Base-by-base conservation (phyloP, 2,329 filamentous ascomycete species). In the Colletotrichum camelliae region DNA sequence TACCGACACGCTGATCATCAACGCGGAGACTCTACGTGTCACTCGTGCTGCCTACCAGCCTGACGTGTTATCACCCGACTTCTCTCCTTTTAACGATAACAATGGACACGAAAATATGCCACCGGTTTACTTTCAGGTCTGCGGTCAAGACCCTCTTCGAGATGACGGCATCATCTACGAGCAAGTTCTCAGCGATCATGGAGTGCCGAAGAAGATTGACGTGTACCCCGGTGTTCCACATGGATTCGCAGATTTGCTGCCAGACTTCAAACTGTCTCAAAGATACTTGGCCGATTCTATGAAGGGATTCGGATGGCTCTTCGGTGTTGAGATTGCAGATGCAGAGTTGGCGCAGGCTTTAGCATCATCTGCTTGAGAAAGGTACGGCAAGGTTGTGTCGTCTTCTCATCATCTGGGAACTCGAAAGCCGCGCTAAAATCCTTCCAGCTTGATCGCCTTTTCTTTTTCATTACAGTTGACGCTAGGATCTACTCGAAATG, bases 151-250 rank as follows among this genome's bases (percentile, higher is more conserved):
- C 80, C 87, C 88, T 1, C 77, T 88, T 65, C 81, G 88, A 21
- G 88, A 90, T 61, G 88, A 90, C 77, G 87, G 84, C 3, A 81
- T 89, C 39, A 78, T 90, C 7, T 86, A 88, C 58, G 87, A 88
- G 76, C 78, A 85, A 55, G 29, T 71, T 2, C 66, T 77, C 9
- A n/a, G 12, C 18, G 71, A 71, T 12, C n/a, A 69, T 6, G 67
- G 62, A 5, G 67, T 69, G 10, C 37, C 62, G 12, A 77, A 67
- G 7, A 74, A 60, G 57, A 70, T 74, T n/a, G 43, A 74, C 10
- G 48, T 74, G 3, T 77, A 77, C 21, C 37, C 67, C 1, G 75
- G 75, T 1, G 27, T 77, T 18, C 71, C 75, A 4, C 75, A 77
- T 31, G 75, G 75, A 15, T 68, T 77, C 48, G 62, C 70, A 15